Evolutionary conservation across 768 basidiomycete species (phyloP).

Genomic region (Phlebiopsis gigantea): DNA sequence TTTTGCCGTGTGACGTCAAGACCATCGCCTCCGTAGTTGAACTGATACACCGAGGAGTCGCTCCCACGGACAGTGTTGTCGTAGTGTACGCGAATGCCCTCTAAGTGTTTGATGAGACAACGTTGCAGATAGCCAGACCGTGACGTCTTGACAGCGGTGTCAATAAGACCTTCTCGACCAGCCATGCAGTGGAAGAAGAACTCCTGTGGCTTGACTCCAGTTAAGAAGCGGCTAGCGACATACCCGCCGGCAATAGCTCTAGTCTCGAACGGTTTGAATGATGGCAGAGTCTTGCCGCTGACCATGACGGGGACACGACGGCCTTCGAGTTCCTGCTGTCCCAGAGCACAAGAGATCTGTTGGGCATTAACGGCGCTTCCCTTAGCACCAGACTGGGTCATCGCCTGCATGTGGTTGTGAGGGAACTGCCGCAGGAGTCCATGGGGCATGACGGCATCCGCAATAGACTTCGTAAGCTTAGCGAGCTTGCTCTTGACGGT

Average conservation of each 20-base stretch:
- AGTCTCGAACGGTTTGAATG: constrained; percentile 97
- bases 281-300: constrained; percentile 95
- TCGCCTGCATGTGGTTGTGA: constrained; percentile 98
- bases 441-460: constrained; percentile 80
- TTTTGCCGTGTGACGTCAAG: constrained; percentile 97
- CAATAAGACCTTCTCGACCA: constrained; percentile 96
- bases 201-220: constrained; percentile 96
- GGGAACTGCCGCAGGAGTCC: constrained; percentile 92
- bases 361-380: constrained; percentile 96
- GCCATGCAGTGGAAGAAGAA: constrained; percentile 99
- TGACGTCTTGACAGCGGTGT: constrained; percentile 98
- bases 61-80: constrained; percentile 97
- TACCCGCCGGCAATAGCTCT: constrained; percentile 97
- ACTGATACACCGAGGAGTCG: constrained; percentile 91
- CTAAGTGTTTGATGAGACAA: constrained; percentile 97
- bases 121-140: constrained; percentile 98
- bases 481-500: constrained; percentile 84
- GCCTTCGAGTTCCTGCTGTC: constrained; percentile 97
- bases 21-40: constrained; percentile 94
- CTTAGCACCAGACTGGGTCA: constrained; percentile 98
- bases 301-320: constrained; percentile 99
- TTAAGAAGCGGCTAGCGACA: constrained; percentile 97
- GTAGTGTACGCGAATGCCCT: constrained; percentile 95
- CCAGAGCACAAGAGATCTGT: constrained; percentile 96
- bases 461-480: constrained; percentile 85